A percentile compares a stretch with the other conserved stretches of the same genome.
Evolutionary conservation across 495 filamentous ascomycete genomes (phyloP).

Genomic region (Penicillium cinerascens): DNA sequence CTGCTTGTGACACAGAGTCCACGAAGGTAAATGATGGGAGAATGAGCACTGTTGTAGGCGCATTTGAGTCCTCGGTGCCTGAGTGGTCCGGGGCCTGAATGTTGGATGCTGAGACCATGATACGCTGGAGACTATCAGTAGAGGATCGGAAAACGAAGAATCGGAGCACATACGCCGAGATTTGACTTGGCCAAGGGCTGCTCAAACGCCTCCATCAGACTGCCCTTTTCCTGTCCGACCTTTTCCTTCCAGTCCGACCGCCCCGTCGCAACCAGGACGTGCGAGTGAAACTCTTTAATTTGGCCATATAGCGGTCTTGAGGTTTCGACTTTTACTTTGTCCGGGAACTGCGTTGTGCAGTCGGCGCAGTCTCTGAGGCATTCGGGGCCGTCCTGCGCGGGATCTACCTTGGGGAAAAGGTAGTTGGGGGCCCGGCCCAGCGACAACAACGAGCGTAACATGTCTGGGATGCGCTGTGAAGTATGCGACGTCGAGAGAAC

Average conservation of each 20-base stretch:
- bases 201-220: slow-evolving; percentile 84
- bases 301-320: slow-evolving; percentile 73
- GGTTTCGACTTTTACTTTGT: slow-evolving; percentile 69
- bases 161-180: slow-evolving; percentile 61
- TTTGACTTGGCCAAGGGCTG: slow-evolving; percentile 52
- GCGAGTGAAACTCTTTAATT: slow-evolving; percentile 79
- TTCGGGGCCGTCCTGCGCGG: slow-evolving; percentile 72
- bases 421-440: slow-evolving; percentile 29
- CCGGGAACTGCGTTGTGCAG: slow-evolving; percentile 72
- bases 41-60: slow-evolving; percentile 70
- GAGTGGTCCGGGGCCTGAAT: slow-evolving; percentile 61
- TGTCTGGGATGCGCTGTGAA: slow-evolving; percentile 5
- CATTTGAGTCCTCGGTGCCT: slow-evolving; percentile 30
- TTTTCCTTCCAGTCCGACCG: slow-evolving; percentile 89
- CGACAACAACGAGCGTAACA: slow-evolving; percentile 39
- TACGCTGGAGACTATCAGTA: slow-evolving; percentile 46
- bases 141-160: background rate
- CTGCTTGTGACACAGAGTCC: slow-evolving; percentile 68
- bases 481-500: background rate
- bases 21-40: slow-evolving; percentile 83
- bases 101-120: slow-evolving; percentile 93
- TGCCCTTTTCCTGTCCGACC: slow-evolving; percentile 81
- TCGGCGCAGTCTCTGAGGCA: slow-evolving; percentile 81
- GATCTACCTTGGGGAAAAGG: slow-evolving; percentile 55
- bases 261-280: slow-evolving; percentile 87